Conservation (phyloP, 495 filamentous ascomycete genomes). For the Aspergillus kassunensis region DNA sequence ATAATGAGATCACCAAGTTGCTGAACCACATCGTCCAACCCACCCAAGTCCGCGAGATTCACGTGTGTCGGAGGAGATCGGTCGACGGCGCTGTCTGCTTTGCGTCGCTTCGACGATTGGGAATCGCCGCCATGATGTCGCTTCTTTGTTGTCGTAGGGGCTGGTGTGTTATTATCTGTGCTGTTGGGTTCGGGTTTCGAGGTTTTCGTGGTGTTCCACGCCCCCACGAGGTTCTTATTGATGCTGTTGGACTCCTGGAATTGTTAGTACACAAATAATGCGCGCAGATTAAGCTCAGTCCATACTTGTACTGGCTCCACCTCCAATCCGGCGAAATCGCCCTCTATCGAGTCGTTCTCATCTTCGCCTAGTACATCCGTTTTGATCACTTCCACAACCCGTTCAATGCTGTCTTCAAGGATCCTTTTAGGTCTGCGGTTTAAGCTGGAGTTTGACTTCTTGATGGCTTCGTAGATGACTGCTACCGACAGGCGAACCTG, state of each 20-base stretch:
- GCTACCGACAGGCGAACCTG: conserved; percentile 51
- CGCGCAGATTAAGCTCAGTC: background rate
- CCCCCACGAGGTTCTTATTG: conserved; percentile 68
- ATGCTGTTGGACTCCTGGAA: conserved; percentile 60
- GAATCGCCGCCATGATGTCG: conserved; percentile 67
- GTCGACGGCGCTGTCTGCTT: conserved; percentile 52
- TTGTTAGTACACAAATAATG: conserved; percentile 1
- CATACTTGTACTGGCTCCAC: conserved; percentile 33
- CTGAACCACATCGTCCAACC: conserved; percentile 73
- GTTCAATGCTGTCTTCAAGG: conserved; percentile 81
- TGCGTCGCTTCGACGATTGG: conserved; percentile 56
- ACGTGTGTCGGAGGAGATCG: conserved; percentile 70
- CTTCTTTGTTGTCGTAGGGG: conserved; percentile 37
- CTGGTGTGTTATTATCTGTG: conserved; percentile 15
- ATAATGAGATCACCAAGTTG: conserved; percentile 78
- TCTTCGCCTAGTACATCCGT: conserved; percentile 54
- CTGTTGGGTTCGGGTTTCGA: conserved; percentile 30
- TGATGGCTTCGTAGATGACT: conserved; percentile 70
- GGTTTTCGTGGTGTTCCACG: conserved; percentile 55
- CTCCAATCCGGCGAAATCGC: conserved; percentile 61
- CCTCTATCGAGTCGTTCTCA: conserved; percentile 56
- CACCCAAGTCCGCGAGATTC: conserved; percentile 77
- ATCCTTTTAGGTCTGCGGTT: conserved; percentile 74
- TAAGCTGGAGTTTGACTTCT: conserved; percentile 78
- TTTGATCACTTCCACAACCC: conserved; percentile 71